Base-by-base conservation (phyloP, 371 early-diverging fungal species). In the Funneliformis caledonium region DNA sequence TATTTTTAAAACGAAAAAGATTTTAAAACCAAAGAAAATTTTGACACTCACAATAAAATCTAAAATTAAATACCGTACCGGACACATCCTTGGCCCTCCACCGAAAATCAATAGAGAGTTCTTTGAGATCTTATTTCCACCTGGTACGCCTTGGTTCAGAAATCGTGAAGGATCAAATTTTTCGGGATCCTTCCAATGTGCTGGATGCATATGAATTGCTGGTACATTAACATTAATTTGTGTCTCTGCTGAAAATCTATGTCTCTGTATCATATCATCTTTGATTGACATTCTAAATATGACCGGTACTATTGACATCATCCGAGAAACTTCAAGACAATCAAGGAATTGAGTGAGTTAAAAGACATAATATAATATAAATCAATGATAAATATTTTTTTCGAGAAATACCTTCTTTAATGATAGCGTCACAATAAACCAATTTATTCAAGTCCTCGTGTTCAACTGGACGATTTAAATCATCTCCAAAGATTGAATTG, bases 161-260 rank as follows among this genome's bases (percentile, higher is more conserved):
- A 68, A 79, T 42, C 80, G 68, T 5, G 47, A n/a, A 43, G 80
- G 80, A 60, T 79, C 72, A 26, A 79, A 79, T 69, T 59, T 70
- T 79, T 79, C 56, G 8, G 80, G 59, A 64, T 79, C 31, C 2
- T 37, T 12, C 78, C 78, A 78, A 48, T 78, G 67, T 52, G 31
- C 10, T 8, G 22, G 16, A 14, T 59, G 19, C 33, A 14, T 59
- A 10, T 76, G 76, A 61, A 76, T 61, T 19, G 9, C 62, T 26
- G 8, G 60, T 11, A n/a, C 14, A 33, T 48, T 61, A n/a, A 76
- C 61, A 16, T 37, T 62, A 14, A 76, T 37, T 61, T 50, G 60
- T 22, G 60, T 62, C n/a, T 22, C 33, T 14, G 22, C 26, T 48
- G 26, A 12, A 61, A 76, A 47, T 12, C 26, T 56, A 42, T 79